Percentiles rank a stretch among this genome's conserved stretches.
Evolutionary conservation across 331 rosid genomes (phyloP).

Genomic region (Prunus yedoensis): DNA sequence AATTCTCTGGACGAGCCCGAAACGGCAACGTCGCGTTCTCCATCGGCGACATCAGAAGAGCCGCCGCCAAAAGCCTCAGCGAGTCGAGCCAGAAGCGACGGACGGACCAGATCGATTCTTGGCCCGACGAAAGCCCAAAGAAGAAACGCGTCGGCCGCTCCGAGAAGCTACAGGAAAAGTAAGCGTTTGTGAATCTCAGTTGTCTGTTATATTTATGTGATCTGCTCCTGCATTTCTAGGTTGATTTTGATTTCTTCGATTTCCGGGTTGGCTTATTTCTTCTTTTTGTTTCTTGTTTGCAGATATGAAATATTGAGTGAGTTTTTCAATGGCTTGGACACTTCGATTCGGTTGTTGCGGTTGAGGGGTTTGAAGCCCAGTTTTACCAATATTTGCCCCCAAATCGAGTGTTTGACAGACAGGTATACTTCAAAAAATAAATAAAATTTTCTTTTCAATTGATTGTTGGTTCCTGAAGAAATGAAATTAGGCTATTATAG

Average conservation of each 20-base stretch:
- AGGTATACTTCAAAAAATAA: slow-evolving; percentile 37
- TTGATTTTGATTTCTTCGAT: no score
- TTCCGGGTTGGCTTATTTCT: no score
- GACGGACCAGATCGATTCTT: slow-evolving; percentile 25
- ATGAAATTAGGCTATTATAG: not conserved
- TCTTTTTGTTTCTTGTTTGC: slow-evolving; percentile 3
- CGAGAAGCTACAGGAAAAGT: slow-evolving; percentile 59
- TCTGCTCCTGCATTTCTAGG: not conserved
- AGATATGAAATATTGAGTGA: slow-evolving; percentile 52
- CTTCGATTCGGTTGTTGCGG: slow-evolving; percentile 50
- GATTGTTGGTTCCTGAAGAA: not conserved
- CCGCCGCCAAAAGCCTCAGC: slow-evolving; percentile 22
- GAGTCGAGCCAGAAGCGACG: slow-evolving; percentile 19
- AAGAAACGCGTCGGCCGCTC: not conserved
- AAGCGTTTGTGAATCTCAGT: not conserved
- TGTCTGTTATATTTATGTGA: not conserved
- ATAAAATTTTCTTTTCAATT: no score
- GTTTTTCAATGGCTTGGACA: slow-evolving; percentile 56
- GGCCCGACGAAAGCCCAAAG: slow-evolving; percentile 14
- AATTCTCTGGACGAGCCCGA: not conserved
- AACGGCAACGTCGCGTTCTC: not conserved
- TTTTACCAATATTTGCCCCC: slow-evolving; percentile 43
- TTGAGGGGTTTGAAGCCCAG: slow-evolving; percentile 40
- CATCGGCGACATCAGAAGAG: not conserved
- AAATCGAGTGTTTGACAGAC: slow-evolving; percentile 55